A percentile compares a stretch with the other conserved stretches of the same genome.
Conservation (phyloP, 2,329 filamentous ascomycete genomes). For the Paecilomyces variotii region DNA sequence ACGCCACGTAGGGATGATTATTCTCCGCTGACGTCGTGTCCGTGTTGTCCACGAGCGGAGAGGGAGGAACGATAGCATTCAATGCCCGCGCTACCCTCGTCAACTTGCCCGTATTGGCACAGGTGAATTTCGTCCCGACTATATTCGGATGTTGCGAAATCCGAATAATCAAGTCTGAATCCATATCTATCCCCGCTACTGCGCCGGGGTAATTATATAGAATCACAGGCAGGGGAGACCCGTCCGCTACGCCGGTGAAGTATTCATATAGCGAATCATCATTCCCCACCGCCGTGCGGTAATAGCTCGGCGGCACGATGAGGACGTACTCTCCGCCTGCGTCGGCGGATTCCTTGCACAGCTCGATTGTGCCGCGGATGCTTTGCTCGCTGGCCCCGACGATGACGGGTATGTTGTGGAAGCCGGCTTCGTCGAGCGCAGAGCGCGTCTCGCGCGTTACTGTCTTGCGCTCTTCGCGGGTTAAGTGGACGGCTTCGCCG, state of each 20-base stretch:
- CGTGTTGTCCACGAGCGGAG: conserved; percentile 19
- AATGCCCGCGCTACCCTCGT: conserved; percentile 70
- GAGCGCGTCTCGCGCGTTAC: conserved; percentile 72
- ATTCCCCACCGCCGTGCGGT: conserved; percentile 62
- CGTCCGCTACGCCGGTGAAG: conserved; percentile 67
- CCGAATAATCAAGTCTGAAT: conserved; percentile 76
- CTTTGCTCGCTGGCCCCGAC: conserved; percentile 75
- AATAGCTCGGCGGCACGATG: conserved; percentile 75
- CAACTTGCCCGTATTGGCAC: conserved; percentile 81
- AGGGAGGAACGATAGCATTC: conserved; percentile 58
- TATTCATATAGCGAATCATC: conserved; percentile 66
- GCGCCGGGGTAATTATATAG: conserved; percentile 90
- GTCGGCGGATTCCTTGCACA: conserved; percentile 57
- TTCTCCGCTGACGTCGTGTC: conserved; percentile 19
- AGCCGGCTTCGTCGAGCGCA: conserved; percentile 74
- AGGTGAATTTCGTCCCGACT: conserved; percentile 84
- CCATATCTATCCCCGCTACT: conserved; percentile 80
- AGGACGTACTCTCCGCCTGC: conserved; percentile 75
- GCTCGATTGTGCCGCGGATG: conserved; percentile 69
- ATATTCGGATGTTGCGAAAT: conserved; percentile 77
- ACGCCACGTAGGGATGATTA: conserved; percentile 63
- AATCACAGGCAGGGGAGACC: conserved; percentile 66
- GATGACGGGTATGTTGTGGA: conserved; percentile 67
- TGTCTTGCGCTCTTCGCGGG: conserved; percentile 64
- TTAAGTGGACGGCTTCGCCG: conserved; percentile 80